Evolutionary conservation across 2,329 filamentous ascomycete species (phyloP).

Genomic region (Aureobasidium uvarum): DNA sequence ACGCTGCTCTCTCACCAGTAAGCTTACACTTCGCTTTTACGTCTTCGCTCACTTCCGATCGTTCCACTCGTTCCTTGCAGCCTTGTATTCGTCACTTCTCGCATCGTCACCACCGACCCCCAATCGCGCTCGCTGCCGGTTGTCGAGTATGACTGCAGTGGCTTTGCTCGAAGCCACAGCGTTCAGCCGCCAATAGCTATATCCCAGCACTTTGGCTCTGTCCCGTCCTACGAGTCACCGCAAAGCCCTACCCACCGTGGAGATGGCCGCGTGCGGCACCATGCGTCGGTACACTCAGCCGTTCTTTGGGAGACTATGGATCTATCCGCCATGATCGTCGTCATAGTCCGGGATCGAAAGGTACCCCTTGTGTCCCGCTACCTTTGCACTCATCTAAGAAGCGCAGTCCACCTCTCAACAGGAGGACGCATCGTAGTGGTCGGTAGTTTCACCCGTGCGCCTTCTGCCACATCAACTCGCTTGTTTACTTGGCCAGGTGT

Average conservation of each 20-base stretch:
- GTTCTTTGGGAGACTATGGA: slow-evolving; percentile 25
- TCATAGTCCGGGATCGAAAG: slow-evolving; percentile 16
- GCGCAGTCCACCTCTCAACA: slow-evolving; percentile 22
- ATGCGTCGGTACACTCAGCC: slow-evolving; percentile 21
- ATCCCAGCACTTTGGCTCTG: slow-evolving; percentile 18
- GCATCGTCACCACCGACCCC: not conserved
- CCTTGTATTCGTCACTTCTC: slow-evolving; percentile 17
- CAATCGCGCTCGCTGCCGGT: not conserved
- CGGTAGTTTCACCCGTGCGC: slow-evolving; percentile 18
- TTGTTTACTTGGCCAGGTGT: slow-evolving; percentile 7
- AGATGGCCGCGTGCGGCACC: slow-evolving; percentile 26
- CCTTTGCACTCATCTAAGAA: slow-evolving; percentile 24
- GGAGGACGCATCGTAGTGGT: not conserved
- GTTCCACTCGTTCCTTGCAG: slow-evolving; percentile 1
- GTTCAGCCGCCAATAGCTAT: slow-evolving; percentile 1
- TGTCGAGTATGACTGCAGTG: slow-evolving; percentile 15
- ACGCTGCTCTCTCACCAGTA: not conserved
- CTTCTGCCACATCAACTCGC: slow-evolving; percentile 3
- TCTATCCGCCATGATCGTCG: slow-evolving; percentile 25
- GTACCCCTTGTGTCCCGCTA: slow-evolving; percentile 8
- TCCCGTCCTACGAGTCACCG: slow-evolving; percentile 21
- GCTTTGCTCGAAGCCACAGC: slow-evolving; percentile 12
- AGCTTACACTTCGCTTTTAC: slow-evolving; percentile 20
- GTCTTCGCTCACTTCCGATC: slow-evolving; percentile 19
- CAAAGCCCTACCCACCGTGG: slow-evolving; percentile 17